Evolutionary conservation across 2,329 filamentous ascomycete genomes (phyloP), one percentile per base, ranked within the genome.

Genomic region (Penicillium sp.): DNA sequence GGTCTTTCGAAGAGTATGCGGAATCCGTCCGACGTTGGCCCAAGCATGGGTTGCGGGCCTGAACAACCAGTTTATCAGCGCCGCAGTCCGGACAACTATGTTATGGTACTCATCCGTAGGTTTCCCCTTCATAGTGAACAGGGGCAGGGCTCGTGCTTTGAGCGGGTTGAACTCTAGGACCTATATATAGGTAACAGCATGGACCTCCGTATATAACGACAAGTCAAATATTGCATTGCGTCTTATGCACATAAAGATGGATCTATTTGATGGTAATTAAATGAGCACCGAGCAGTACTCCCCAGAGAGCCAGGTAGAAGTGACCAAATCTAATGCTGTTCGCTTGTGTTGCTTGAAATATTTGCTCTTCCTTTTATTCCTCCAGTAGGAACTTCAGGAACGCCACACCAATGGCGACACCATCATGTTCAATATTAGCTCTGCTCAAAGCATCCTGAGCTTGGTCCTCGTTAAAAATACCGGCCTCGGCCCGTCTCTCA

Each of bases 351-450:
- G 12, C 39, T 25, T 49, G 21, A 9, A 25, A 29, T 3, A 6
- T 32, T 9, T 35, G 6, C 39, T 41, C 49, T 23, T 27, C 5
- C 38, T 47, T 42, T 59, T 41, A 71, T 38, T 67, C 65, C 61
- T 90, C 86, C 46, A 85, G 75, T 65, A 95, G 71, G 63, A 97
- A 96, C 42, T 81, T 83, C 66, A 97, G 69, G 69, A 97, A 95
- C 0, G 85, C 86, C 59, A 81, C 79, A 0, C 85, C 87, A 51
- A 96, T 85, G 3, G 79, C 75, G n/a, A 94, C 78, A 1, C 93
- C 92, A 70, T 97, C 91, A 60, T 97, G 91, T 52, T 83, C 78
- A 34, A 85, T 79, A 9, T 76, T 77, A 2, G 87, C 87, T 57
- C 90, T 82, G 8, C 74, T 75, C 69, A 92, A 82, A 27, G 83